Evolutionary conservation across 768 basidiomycete species (phyloP), one percentile per base, ranked within the genome.

Genomic region (Trametopsis cervina): DNA sequence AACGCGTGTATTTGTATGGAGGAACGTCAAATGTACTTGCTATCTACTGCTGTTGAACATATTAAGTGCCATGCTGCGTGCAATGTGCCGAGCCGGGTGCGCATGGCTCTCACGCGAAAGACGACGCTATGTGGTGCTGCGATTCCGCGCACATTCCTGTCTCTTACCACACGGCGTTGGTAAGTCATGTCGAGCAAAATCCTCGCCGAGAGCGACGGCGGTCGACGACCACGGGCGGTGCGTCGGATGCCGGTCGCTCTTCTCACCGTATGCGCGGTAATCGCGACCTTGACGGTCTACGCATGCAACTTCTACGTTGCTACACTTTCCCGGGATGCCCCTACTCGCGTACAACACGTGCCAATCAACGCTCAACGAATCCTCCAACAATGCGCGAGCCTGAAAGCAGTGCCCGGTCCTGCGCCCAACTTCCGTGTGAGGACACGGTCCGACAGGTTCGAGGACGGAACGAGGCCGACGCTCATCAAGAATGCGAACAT

Each of bases 401-500:
- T 68, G 46, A 59, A 53, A 42, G 51, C 50, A 26, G 47, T 46
- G 6, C 62, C 68, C 7, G 63, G 61, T 4, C 63, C 65, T 9
- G 57, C 67, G n/a, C 47, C 46, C 3, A 54, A 60, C 33, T 69
- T 69, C 46, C 39, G 47, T 20, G 52, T 48, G 10, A 58, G 71
- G 7, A 51, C 49, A 4, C 52, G 37, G 36, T 86, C 84, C 2
- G 86, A 89, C 57, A 66, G 86, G 35, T 84, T 75, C 52, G 83
- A 80, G 54, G 65, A 66, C 3, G 86, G 83, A 1, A 87, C 85
- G 0, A 72, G 72, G 29, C 66, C 83, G 1, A 81, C 81, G 17
- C 70, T 82, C 54, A 80, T 95, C 54, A 72, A 73, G 57, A 88
- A 92, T 60, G 85, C 80, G 2, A 77, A 78, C 35, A 72, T 87